Percentiles rank a stretch among this genome's conserved stretches.
Evolutionary conservation across 2,329 filamentous ascomycete genomes (phyloP).

Genomic region (Clonostachys sp.): DNA sequence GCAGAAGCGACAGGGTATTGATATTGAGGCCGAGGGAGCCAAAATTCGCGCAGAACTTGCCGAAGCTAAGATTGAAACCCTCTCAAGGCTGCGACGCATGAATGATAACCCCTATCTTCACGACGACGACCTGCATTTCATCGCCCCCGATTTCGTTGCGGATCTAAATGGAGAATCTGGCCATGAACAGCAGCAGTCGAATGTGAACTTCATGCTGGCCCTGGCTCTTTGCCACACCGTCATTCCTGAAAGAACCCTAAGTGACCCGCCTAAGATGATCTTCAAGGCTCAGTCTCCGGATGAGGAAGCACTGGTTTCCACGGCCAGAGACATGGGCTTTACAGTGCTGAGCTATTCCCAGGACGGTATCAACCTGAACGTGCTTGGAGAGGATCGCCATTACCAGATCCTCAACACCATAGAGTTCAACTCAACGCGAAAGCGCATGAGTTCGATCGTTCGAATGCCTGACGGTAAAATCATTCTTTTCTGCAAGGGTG

Average conservation of each 20-base stretch:
- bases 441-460: constrained; percentile 96
- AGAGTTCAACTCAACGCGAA: constrained; percentile 95
- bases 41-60: constrained; percentile 75
- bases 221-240: constrained; percentile 96
- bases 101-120: constrained; percentile 89
- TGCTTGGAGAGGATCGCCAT: constrained; percentile 78
- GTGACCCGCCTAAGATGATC: constrained; percentile 84
- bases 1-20: constrained; percentile 84
- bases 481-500: constrained; percentile 92
- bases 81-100: constrained; percentile 68
- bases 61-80: constrained; percentile 66
- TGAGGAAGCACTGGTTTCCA: constrained; percentile 89
- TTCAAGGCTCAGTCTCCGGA: constrained; percentile 98
- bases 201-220: constrained; percentile 88
- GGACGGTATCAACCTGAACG: constrained; percentile 80
- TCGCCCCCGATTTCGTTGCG: constrained; percentile 82
- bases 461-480: constrained; percentile 90
- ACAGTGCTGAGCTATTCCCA: constrained; percentile 76
- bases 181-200: constrained; percentile 69
- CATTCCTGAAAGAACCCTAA: constrained; percentile 82
- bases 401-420: constrained; percentile 91
- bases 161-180: constrained; percentile 79
- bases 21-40: constrained; percentile 76
- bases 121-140: constrained; percentile 86
- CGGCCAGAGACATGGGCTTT: constrained; percentile 92